Percentiles rank a stretch among this genome's conserved stretches.
Conservation (phyloP, 2,329 filamentous ascomycete species). For the Alternaria consortialis region DNA sequence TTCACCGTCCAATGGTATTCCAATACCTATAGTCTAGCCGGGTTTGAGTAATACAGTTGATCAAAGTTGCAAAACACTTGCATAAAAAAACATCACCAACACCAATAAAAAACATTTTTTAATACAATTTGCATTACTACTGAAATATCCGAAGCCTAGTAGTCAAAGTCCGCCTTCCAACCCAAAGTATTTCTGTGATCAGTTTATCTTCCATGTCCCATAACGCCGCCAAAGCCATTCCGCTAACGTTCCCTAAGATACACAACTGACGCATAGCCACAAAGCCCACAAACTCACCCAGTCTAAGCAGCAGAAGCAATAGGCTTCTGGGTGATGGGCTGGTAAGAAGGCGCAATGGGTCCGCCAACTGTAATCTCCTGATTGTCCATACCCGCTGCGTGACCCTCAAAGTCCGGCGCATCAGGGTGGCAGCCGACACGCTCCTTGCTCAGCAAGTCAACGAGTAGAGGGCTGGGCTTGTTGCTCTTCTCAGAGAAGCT, state of each 20-base stretch:
- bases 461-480: slow-evolving; percentile 84
- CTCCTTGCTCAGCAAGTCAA: slow-evolving; percentile 92
- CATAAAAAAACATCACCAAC: not conserved
- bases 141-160: not conserved
- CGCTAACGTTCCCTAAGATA: slow-evolving; percentile 5
- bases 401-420: slow-evolving; percentile 46
- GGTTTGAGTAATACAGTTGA: too few relatives aligned
- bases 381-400: slow-evolving; percentile 39
- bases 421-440: slow-evolving; percentile 79
- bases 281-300: not conserved
- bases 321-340: slow-evolving; percentile 43
- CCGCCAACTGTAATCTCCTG: slow-evolving; percentile 41
- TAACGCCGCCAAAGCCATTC: not conserved
- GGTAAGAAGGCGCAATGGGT: slow-evolving; percentile 41
- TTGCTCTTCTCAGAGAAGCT: slow-evolving; percentile 81
- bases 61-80: too few relatives aligned
- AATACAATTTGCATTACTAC: not conserved
- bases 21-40: too few relatives aligned
- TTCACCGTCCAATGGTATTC: too few relatives aligned
- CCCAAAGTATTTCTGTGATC: not conserved
- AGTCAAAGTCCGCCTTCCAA: not conserved
- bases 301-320: slow-evolving; percentile 43
- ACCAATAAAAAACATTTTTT: not conserved
- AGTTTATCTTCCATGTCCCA: not conserved
- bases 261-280: not conserved